Evolutionary conservation across 305 asterid species (phyloP), one percentile per base, ranked within the genome.

Genomic region (Fraxinus xanthoxyloides): DNA sequence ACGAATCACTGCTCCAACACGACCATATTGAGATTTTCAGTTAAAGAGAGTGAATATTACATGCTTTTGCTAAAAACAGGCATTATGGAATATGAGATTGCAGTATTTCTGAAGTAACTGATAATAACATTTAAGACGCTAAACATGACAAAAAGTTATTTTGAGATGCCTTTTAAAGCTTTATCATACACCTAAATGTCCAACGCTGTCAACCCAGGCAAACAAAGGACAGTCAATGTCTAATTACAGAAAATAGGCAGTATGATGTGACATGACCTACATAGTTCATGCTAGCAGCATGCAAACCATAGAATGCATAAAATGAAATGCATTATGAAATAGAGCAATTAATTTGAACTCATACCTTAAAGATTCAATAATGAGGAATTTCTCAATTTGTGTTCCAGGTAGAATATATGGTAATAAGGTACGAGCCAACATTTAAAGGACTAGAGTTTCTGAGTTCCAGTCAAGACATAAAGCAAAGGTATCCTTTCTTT

Each of bases 281-380:
- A 65, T 69, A 61, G 46, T 79, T 31, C 77, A 48, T 61, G 70
- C 69, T 46, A 79, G 30, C 72, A 72, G 26, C 31, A 73, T 34
- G 24, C 70, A 77, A 21, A 34, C 32, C 17, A 61, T 63, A 72
- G 75, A 77, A 17, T 74, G n/a, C 72, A 43, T 54, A 63, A 63
- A 21, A 63, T 10, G 17, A 63, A 63, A 63, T 63, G 56, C 21
- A 80, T 61, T 46, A 34, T 1, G 13, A 32, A 73, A 51, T 77
- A 10, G 61, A 80, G 31, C 8, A 43, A 70, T 28, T 75, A 70
- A 67, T 75, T 54, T 54, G 26, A 74, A 72, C n/a, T 31, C 40
- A 77, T 51, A 35, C 23, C 74, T 77, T 77, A 85, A 77, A 28
- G 80, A 77, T 21, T 76, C 38, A 79, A 35, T 51, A 36, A 1